These are phyloP conservation scores for Eutrema japonicum DNA, from an alignment of 345 rosid genomes.

Conservation along the genomic window DNA sequence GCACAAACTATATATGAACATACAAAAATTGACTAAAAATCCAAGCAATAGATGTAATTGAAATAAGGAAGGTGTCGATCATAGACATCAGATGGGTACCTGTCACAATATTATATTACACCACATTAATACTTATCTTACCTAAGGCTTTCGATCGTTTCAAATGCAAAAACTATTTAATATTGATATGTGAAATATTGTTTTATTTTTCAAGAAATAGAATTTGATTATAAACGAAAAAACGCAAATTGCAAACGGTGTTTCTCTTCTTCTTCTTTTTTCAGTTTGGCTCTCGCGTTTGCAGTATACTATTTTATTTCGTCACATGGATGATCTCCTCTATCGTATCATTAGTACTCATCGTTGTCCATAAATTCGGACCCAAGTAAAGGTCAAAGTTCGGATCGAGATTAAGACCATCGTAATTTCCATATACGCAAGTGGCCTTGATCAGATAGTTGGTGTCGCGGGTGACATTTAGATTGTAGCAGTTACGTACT, in stretches of 20 bases:
- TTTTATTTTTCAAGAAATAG: not conserved
- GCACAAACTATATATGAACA: no score
- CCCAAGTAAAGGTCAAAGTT: conserved; percentile 39
- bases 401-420: conserved; percentile 28
- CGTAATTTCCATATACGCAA: conserved; percentile 43
- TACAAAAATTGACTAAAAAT: no score
- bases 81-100: conserved; percentile 35
- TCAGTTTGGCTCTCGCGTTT: no score
- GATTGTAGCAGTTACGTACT: conserved; percentile 39
- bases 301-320: not conserved
- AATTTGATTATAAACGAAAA: no score
- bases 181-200: not conserved
- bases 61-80: not conserved
- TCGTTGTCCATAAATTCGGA: conserved; percentile 40
- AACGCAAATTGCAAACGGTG: not conserved
- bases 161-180: not conserved
- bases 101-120: conserved; percentile 23
- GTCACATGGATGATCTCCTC: conserved; percentile 40
- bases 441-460: conserved; percentile 39
- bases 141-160: not conserved
- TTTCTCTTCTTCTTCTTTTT: no score
- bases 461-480: conserved; percentile 38
- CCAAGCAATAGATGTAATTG: no score
- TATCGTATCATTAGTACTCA: conserved; percentile 14
- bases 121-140: not conserved